Evolutionary conservation across 2,329 filamentous ascomycete genomes (phyloP).

Genomic region (Aspergillus arachidicola): DNA sequence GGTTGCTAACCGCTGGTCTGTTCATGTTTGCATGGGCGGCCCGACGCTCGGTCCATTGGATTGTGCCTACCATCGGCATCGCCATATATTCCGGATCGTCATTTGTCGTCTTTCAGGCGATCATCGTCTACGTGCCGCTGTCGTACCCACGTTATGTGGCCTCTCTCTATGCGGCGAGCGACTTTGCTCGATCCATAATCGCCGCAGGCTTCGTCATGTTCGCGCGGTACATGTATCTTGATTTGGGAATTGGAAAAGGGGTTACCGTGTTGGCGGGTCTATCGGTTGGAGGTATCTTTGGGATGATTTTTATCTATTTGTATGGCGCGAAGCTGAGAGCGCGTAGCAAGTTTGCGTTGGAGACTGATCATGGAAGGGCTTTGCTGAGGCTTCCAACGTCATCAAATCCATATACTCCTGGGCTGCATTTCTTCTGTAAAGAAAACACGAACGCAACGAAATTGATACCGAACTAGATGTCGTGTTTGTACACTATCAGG

Average conservation of each 20-base stretch:
- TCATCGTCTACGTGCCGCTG: slow-evolving; percentile 44
- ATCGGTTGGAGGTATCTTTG: background rate
- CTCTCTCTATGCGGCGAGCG: slow-evolving; percentile 41
- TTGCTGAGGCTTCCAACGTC: background rate
- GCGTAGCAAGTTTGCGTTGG: background rate
- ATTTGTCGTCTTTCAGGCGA: slow-evolving; percentile 47
- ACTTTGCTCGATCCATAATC: slow-evolving; percentile 22
- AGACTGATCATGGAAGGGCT: background rate
- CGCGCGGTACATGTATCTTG: slow-evolving; percentile 3
- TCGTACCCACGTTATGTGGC: slow-evolving; percentile 39
- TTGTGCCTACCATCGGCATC: slow-evolving; percentile 43
- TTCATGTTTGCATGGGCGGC: slow-evolving; percentile 50
- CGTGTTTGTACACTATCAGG: background rate
- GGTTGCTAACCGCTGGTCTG: slow-evolving; percentile 56
- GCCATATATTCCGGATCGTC: slow-evolving; percentile 40
- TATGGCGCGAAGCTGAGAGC: slow-evolving; percentile 1
- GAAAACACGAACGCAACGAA: background rate
- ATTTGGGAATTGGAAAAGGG: slow-evolving; percentile 5
- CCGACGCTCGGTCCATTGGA: slow-evolving; percentile 44
- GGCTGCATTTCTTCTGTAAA: too few relatives aligned
- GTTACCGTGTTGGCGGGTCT: slow-evolving; percentile 3
- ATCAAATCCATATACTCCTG: background rate
- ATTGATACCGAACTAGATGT: background rate
- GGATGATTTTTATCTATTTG: slow-evolving; percentile 4
- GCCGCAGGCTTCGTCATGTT: slow-evolving; percentile 6